phyloP scores from a whole-genome alignment of 768 basidiomycete genomes.

The Sporobolomyces phaffii region DNA sequence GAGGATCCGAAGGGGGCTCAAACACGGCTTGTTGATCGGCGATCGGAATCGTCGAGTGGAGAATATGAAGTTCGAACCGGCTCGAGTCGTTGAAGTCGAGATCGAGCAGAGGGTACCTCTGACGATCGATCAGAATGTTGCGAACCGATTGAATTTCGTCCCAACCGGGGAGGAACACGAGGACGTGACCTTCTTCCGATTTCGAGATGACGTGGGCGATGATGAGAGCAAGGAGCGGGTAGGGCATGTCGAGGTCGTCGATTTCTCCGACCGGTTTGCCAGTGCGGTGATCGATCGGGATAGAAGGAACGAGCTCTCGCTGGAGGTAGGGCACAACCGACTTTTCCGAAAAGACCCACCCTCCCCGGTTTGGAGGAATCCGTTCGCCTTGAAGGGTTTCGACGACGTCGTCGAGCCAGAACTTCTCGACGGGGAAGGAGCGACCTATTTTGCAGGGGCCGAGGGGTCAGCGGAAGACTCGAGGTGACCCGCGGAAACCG shows the following conservation, averaged over 20 bases:
- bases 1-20: conserved; percentile 64
- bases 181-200: conserved; percentile 74
- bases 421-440: conserved; percentile 75
- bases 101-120: conserved; percentile 52
- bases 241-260: conserved; percentile 70
- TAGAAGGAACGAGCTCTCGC: conserved; percentile 57
- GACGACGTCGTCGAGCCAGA: conserved; percentile 73
- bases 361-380: conserved; percentile 42
- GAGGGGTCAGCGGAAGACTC: conserved; percentile 82
- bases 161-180: conserved; percentile 90
- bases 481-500: conserved; percentile 60
- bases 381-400: conserved; percentile 49
- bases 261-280: conserved; percentile 45
- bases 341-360: conserved; percentile 68
- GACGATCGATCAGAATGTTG: conserved; percentile 55
- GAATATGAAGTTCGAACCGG: conserved; percentile 65
- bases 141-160: conserved; percentile 77
- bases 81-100: conserved; percentile 58
- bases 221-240: conserved; percentile 70
- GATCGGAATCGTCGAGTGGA: conserved; percentile 84
- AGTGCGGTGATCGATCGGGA: conserved; percentile 40
- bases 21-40: conserved; percentile 85
- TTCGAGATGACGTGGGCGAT: conserved; percentile 67
- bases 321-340: conserved; percentile 64
- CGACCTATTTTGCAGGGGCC: conserved; percentile 65